Evolutionary conservation across 352 stramenopile species (phyloP).

Genomic region (Globisporangium nagaii): DNA sequence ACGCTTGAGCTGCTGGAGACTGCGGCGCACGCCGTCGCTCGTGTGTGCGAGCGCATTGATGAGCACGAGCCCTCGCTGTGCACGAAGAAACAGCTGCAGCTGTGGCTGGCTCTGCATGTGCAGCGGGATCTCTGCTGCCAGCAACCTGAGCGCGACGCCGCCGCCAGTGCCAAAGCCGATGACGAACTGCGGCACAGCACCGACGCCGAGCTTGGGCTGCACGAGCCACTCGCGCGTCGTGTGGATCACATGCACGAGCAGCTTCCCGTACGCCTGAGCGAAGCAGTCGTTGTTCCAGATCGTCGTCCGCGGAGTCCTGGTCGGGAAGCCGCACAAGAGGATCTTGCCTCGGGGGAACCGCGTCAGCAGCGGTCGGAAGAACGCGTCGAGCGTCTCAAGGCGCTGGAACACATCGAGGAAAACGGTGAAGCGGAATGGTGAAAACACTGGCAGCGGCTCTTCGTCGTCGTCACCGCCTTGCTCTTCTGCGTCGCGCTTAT

Average conservation of each 20-base stretch:
- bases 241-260: constrained; percentile 48
- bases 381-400: constrained; percentile 47
- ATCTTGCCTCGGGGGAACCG: constrained; percentile 64
- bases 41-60: constrained; percentile 36
- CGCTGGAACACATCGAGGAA: constrained; percentile 66
- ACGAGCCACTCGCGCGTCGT: constrained; percentile 62
- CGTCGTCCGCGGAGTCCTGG: constrained; percentile 19
- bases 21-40: constrained; percentile 16
- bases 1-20: constrained; percentile 11
- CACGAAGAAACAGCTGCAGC: constrained; percentile 33
- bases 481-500: constrained; percentile 7
- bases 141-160: constrained; percentile 38
- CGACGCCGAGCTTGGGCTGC: constrained; percentile 63
- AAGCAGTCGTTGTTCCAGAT: constrained; percentile 53
- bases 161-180: constrained; percentile 57
- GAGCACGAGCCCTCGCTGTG: constrained; percentile 48
- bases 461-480: constrained; percentile 10
- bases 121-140: constrained; percentile 39
- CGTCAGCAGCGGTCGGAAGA: constrained; percentile 50
- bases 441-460: neutral
- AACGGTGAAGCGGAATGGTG: constrained; percentile 49
- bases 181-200: constrained; percentile 58
- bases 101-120: constrained; percentile 3
- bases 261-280: constrained; percentile 31
- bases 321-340: constrained; percentile 56